Conservation (phyloP, 2,329 filamentous ascomycete species). For the Monilinia aucupariae region DNA sequence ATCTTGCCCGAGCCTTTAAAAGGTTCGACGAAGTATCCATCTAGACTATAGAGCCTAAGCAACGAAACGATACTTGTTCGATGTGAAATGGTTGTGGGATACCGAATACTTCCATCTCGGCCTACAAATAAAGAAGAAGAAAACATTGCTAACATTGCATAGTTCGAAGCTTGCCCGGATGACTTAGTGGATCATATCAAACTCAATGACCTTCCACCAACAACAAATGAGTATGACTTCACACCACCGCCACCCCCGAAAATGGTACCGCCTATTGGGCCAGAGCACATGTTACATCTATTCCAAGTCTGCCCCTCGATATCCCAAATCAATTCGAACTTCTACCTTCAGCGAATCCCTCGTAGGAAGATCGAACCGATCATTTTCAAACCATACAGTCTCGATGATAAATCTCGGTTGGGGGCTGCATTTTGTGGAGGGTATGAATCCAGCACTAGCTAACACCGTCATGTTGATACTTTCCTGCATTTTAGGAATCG, state of each 20-base stretch:
- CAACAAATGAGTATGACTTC: conserved; percentile 19
- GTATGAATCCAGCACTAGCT: not conserved
- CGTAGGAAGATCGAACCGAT: conserved; percentile 7
- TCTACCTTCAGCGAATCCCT: not conserved
- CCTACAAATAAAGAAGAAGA: too few species aligned
- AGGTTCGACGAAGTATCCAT: not conserved
- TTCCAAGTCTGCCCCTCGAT: not conserved
- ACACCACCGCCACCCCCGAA: conserved; percentile 16
- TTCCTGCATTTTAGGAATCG: not conserved
- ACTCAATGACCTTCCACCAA: conserved; percentile 16
- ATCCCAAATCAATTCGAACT: not conserved
- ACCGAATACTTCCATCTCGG: not conserved
- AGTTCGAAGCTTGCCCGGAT: conserved; percentile 11
- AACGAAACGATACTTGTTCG: not conserved
- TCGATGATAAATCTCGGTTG: not conserved
- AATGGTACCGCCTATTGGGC: conserved; percentile 9
- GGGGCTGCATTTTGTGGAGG: not conserved
- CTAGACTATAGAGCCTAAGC: not conserved
- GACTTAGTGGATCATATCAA: conserved; percentile 17
- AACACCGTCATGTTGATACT: not conserved
- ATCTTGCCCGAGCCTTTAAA: not conserved
- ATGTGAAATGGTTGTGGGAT: not conserved
- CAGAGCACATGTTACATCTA: not conserved
- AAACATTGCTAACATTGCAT: not conserved
- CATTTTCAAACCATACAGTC: not conserved